Conservation (phyloP, 768 basidiomycete genomes). For the Naganishia friedmannii region DNA sequence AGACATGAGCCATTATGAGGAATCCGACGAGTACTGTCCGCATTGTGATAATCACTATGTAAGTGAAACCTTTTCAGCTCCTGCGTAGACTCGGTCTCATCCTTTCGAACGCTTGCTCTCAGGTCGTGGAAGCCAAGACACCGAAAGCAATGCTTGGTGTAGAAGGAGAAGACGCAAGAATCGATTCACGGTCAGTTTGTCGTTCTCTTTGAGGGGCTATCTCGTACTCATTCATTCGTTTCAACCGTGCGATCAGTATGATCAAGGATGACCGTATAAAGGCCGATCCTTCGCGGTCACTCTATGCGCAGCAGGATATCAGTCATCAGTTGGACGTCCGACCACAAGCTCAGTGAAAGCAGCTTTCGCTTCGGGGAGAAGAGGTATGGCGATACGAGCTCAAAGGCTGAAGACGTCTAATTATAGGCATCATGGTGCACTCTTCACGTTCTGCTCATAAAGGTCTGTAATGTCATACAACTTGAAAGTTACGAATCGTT, state of each 20-base stretch:
- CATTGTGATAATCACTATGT: slow-evolving; percentile 97
- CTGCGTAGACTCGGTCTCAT: neutral
- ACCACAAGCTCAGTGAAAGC: neutral
- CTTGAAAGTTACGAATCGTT: neutral
- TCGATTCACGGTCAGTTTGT: slow-evolving; percentile 71
- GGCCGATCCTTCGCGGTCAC: slow-evolving; percentile 50
- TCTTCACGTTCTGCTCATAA: no score
- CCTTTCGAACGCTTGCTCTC: neutral
- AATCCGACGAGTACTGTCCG: slow-evolving; percentile 96
- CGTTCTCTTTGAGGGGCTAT: neutral
- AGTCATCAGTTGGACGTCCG: slow-evolving; percentile 43
- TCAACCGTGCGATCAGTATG: slow-evolving; percentile 60
- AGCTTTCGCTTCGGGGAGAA: neutral
- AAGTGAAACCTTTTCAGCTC: slow-evolving; percentile 54
- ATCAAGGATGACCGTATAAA: slow-evolving; percentile 81
- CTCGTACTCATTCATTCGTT: neutral
- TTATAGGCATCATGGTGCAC: no score
- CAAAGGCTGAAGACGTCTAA: neutral
- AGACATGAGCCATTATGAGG: slow-evolving; percentile 86
- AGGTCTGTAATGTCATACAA: slow-evolving; percentile 7
- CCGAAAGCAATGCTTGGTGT: slow-evolving; percentile 79
- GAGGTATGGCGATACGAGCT: neutral
- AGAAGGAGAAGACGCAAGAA: slow-evolving; percentile 84
- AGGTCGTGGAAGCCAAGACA: slow-evolving; percentile 91
- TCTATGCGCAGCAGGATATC: slow-evolving; percentile 41